These are phyloP conservation scores for Onygenales sp. DNA, from an alignment of 2,329 filamentous ascomycete species.

Conservation along the genomic window DNA sequence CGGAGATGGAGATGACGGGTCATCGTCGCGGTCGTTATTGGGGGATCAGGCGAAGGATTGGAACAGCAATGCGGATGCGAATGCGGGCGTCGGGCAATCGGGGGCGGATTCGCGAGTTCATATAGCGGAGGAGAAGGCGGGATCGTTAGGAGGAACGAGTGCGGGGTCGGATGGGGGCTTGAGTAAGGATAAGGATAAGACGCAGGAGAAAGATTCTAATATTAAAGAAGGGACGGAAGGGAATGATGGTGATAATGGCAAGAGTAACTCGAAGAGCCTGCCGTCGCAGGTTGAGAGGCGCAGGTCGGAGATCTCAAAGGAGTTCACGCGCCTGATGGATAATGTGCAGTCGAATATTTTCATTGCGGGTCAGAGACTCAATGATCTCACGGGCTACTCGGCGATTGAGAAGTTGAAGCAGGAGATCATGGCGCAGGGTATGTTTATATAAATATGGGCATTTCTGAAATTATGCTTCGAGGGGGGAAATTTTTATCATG, in stretches of 20 bases:
- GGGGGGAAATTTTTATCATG: background rate
- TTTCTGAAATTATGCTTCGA: background rate
- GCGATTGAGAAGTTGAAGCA: slow-evolving; percentile 78
- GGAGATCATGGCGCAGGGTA: slow-evolving; percentile 61
- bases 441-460: slow-evolving; percentile 1
- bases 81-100: too few species aligned
- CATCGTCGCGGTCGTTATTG: background rate
- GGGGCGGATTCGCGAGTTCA: too few species aligned
- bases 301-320: slow-evolving; percentile 49
- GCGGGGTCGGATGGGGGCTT: background rate
- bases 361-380: slow-evolving; percentile 76
- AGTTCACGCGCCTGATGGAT: slow-evolving; percentile 72
- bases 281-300: slow-evolving; percentile 45
- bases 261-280: slow-evolving; percentile 17
- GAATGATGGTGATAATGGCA: background rate
- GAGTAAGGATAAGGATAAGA: background rate
- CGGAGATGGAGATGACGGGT: background rate
- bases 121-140: too few species aligned
- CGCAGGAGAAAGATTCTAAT: background rate
- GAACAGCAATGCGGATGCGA: too few species aligned
- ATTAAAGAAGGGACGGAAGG: background rate
- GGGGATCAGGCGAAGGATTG: too few species aligned
- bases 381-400: slow-evolving; percentile 88
- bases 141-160: too few species aligned
- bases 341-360: slow-evolving; percentile 77